Evolutionary conservation across 2,329 filamentous ascomycete species (phyloP), one percentile per base, ranked within the genome.

Genomic region (Mollisiaceae sp.): DNA sequence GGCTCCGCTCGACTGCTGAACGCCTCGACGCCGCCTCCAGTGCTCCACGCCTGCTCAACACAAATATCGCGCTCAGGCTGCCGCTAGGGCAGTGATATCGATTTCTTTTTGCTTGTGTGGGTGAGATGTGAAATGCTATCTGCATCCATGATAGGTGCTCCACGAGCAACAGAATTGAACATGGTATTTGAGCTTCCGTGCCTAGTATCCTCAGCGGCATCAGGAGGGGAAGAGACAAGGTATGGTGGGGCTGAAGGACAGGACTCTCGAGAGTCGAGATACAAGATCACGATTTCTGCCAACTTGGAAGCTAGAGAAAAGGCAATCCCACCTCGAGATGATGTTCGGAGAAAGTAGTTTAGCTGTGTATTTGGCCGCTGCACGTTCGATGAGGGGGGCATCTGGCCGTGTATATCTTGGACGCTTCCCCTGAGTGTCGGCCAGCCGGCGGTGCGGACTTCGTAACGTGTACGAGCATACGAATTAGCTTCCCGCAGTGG

Each of bases 1-100:
- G 52, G 54, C 24, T 61, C 62, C 63, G 62, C 55, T 54, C 54
- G 38, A 32, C 8, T 59, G 43, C n/a, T 32, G 45, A 57, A 58
- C 18, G 22, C 45, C 41, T 38, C 14, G 38, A 59, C 20, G 58
- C 41, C 20, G 27, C 38, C 38, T 27, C 12, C n/a, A n/a, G n/a
- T n/a, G n/a, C n/a, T n/a, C 11, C 20, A 39, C 5, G 36, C 18
- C 27, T 12, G 9, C 20, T 32, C 58, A 47, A 52, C 43, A 39
- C 15, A 27, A 38, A 32, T 47, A 20, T 32, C 36, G 24, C 52
- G 22, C 15, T 36, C 15, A n/a, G 20, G 52, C 52, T 35, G 52
- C 14, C 52, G 15, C 27, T 38, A 36, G 52, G 15, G 52, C 20
- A 35, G 22, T 20, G 9, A 2, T 38, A 18, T 18, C 9, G 9